Evolutionary conservation across 495 filamentous ascomycete genomes (phyloP), one percentile per base, ranked within the genome.

Genomic region (Penicillium goetzii): DNA sequence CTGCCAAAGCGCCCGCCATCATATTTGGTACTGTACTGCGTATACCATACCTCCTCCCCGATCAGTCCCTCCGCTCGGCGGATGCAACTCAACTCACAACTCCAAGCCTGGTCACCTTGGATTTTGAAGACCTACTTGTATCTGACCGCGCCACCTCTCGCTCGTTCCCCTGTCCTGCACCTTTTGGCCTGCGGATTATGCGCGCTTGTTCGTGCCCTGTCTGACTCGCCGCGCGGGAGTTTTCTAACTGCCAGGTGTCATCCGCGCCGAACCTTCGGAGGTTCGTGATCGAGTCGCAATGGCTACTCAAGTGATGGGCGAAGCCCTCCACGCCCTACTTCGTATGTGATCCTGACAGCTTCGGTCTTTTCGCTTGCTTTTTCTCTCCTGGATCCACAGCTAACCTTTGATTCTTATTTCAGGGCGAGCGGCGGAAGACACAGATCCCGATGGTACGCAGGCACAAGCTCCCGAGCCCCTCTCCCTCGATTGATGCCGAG

Each of bases 361-460:
- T 56, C 40, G 57, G 34, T 34, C 7, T 4, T n/a, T 28, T 1
- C 4, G 50, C 38, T 43, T 28, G 23, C 17, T 12, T 32, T 4
- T 36, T 17, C 38, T 56, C 12, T 25, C 2, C 17, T 25, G 32
- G 15, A 17, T 1, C 8, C 11, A 4, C 15, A 59, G 60, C 72
- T 78, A 60, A 80, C 50, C 56, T 53, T 56, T 33, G 55, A 43
- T 23, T 30, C 3, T 49, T 50, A 17, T 62, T 41, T 6, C 60
- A 77, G 76, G 74, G 68, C 71, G 74, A 72, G 71, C 70, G 56
- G 61, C 69, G 56, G 69, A 77, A 54, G 81, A 83, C 57, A 74
- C 76, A 41, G 82, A 85, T 61, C 81, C 83, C 49, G 83, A 84
- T 80, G 81, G 83, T 83, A 78, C 66, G 80, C 69, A 43, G 64